Percentiles rank a stretch among this genome's conserved stretches.
Evolutionary conservation across 148 eudicot genomes (phyloP).

Genomic region (Talinum fruticosum): DNA sequence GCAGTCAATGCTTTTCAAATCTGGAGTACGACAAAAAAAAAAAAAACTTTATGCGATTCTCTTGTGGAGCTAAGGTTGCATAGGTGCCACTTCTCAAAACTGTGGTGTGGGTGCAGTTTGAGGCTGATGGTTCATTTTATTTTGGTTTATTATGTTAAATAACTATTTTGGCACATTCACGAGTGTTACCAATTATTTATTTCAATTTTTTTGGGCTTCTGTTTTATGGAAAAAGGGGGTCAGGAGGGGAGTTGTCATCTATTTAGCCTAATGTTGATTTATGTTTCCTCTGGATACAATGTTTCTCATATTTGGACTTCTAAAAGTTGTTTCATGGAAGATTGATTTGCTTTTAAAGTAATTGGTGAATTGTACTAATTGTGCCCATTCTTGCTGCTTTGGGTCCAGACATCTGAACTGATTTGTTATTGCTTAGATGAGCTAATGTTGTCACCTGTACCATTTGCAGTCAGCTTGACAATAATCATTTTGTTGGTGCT

Average conservation of each 20-base stretch:
- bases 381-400: not conserved
- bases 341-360: not conserved
- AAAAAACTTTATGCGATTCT: no score
- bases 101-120: not conserved
- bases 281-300: not conserved
- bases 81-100: not conserved
- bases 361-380: not conserved
- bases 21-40: not conserved
- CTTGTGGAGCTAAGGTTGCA: not conserved
- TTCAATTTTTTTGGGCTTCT: no score
- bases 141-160: not conserved
- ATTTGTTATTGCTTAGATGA: constrained; percentile 7
- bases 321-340: not conserved
- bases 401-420: not conserved
- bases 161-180: no score
- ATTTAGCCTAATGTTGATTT: not conserved
- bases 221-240: no score
- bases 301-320: not conserved
- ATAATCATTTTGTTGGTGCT: constrained; percentile 56
- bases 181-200: no score
- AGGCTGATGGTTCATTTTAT: not conserved
- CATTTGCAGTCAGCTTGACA: constrained; percentile 71
- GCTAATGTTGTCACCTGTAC: not conserved
- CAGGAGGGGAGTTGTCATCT: not conserved
- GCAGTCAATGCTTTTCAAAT: no score